Evolutionary conservation across 2,329 filamentous ascomycete species (phyloP).

Genomic region (Didymosphaeria variabile): DNA sequence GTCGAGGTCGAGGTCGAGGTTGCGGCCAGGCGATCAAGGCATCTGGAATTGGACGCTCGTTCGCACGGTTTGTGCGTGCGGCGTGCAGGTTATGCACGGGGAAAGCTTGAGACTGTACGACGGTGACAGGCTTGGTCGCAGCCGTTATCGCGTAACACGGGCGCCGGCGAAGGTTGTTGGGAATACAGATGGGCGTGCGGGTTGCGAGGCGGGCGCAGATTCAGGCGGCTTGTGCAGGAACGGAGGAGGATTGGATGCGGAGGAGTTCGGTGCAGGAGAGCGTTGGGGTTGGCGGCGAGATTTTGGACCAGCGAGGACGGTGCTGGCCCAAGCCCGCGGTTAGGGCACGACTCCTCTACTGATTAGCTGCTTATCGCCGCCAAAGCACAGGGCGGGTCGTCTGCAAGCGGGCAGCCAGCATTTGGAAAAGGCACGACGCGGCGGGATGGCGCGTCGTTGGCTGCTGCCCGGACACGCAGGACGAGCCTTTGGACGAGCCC

Average conservation of each 20-base stretch:
- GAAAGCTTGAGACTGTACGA: slow-evolving; percentile 34
- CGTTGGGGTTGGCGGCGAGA: slow-evolving; percentile 2
- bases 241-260: slow-evolving; percentile 11
- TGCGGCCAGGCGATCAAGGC: slow-evolving; percentile 39
- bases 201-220: neutral
- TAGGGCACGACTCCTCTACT: slow-evolving; percentile 1
- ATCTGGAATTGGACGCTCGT: slow-evolving; percentile 46
- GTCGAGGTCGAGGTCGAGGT: slow-evolving; percentile 36
- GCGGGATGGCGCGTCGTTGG: slow-evolving; percentile 4
- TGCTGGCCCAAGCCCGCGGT: slow-evolving; percentile 12
- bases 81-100: slow-evolving; percentile 24
- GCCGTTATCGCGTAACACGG: slow-evolving; percentile 33
- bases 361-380: slow-evolving; percentile 16
- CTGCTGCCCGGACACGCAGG: no score
- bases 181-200: slow-evolving; percentile 11
- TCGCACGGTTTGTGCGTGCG: slow-evolving; percentile 42
- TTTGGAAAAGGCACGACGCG: neutral
- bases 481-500: no score
- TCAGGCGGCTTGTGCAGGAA: neutral
- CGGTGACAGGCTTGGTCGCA: slow-evolving; percentile 33
- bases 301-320: slow-evolving; percentile 9
- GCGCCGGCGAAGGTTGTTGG: slow-evolving; percentile 28
- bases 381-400: slow-evolving; percentile 7
- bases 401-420: neutral
- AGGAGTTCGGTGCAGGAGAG: slow-evolving; percentile 12